Evolutionary conservation across 148 eudicot species (phyloP).

Genomic region (Dianthus caryophyllus): DNA sequence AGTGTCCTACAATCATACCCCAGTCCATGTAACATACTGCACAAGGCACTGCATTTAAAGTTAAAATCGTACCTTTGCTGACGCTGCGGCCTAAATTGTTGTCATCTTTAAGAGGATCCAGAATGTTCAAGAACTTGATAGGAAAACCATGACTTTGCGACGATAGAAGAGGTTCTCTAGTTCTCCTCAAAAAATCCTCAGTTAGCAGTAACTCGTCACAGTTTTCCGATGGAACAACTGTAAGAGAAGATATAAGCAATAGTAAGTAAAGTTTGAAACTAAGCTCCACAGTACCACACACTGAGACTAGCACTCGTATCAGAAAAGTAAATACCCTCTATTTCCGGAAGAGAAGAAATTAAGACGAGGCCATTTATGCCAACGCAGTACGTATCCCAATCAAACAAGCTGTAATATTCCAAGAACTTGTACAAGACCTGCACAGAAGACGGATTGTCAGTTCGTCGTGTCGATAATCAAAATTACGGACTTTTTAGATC

Average conservation of each 20-base stretch:
- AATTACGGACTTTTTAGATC: background rate
- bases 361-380: conserved; percentile 37
- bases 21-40: too few species aligned
- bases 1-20: too few species aligned
- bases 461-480: background rate
- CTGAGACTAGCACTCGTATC: background rate
- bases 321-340: conserved; percentile 31
- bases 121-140: conserved; percentile 38
- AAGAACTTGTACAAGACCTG: conserved; percentile 52
- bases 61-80: conserved; percentile 35
- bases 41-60: conserved; percentile 5
- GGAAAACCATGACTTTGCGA: conserved; percentile 24
- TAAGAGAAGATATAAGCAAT: background rate
- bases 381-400: conserved; percentile 45
- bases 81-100: conserved; percentile 57
- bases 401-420: conserved; percentile 45
- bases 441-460: conserved; percentile 7
- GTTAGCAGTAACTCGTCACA: conserved; percentile 28
- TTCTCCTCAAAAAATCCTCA: conserved; percentile 25
- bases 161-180: conserved; percentile 21
- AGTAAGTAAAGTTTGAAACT: background rate
- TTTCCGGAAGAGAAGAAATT: conserved; percentile 39
- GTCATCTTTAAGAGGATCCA: conserved; percentile 50
- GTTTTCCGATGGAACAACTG: conserved; percentile 32
- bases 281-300: background rate